Evolutionary conservation across 2,329 filamentous ascomycete species (phyloP), one percentile per base, ranked within the genome.

Genomic region (Pseudonectria buxi): DNA sequence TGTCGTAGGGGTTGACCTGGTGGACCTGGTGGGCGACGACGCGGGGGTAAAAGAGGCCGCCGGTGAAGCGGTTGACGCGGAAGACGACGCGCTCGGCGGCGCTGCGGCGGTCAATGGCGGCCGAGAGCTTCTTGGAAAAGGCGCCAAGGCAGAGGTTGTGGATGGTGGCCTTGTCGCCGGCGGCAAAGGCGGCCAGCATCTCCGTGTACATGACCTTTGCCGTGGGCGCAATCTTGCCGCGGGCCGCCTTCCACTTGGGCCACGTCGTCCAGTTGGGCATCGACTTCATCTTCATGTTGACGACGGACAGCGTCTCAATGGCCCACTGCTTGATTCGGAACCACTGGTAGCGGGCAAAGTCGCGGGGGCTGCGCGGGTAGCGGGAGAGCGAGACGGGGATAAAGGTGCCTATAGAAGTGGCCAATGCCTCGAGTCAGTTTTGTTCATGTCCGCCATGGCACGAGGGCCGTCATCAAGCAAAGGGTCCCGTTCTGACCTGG

Each of bases 151-250:
- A 83, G 30, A 82, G 58, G 18, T 58, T 56, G 30, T 66, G 58
- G 16, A 84, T 61, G 5, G 67, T 61, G 3, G 52, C 45, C 45
- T 64, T 61, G 60, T 83, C 74, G 39, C 75, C 77, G 3, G 60
- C 58, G 6, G 81, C 81, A 32, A 83, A 71, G 4, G 74, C 74
- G 39, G 69, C 67, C 47, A 78, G 76, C 67, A 85, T 74, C 45
- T 73, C 61, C 34, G 64, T 61, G 57, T 86, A 79, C 50, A 83
- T 62, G 14, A 64, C 68, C 48, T 74, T 69, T 24, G 78, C 81
- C 1, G 69, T 67, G 2, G 75, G 69, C 7, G 66, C 56, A 30
- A 75, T 61, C 34, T 57, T 53, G 14, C 57, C 46, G 11, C 63
- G 64, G 16, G 58, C 47, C 16, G 69, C 53, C 49, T 68, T 64